phyloP scores from a whole-genome alignment of 495 filamentous ascomycete species.

The Beverwykella pulmonaria region DNA sequence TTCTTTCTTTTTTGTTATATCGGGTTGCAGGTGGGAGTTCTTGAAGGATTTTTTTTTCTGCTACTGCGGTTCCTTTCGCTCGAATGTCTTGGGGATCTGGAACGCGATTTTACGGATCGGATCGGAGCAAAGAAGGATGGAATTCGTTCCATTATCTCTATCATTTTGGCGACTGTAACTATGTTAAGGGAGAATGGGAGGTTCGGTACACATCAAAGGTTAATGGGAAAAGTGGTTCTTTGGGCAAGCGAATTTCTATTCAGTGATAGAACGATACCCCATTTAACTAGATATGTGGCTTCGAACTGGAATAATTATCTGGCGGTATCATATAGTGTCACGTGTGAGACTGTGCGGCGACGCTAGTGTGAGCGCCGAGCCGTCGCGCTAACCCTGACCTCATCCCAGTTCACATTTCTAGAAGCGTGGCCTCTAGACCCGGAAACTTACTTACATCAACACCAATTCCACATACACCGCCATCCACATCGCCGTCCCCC shows the following conservation, averaged over 20 bases:
- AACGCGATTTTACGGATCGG: slow-evolving; percentile 1
- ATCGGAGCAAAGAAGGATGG: not conserved
- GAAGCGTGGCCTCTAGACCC: slow-evolving; percentile 35
- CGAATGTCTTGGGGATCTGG: slow-evolving; percentile 4
- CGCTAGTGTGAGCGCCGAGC: slow-evolving; percentile 11
- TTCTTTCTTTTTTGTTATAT: slow-evolving; percentile 3
- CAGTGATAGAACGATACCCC: too few relatives aligned
- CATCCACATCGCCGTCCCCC: not conserved
- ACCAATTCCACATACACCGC: slow-evolving; percentile 12
- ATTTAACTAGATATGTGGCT: too few relatives aligned
- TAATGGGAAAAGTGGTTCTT: slow-evolving; percentile 35
- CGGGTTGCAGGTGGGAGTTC: not conserved
- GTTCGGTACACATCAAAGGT: slow-evolving; percentile 9
- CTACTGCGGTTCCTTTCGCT: not conserved
- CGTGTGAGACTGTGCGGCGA: not conserved
- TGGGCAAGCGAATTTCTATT: too few relatives aligned
- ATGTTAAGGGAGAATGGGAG: slow-evolving; percentile 8
- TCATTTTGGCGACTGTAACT: slow-evolving; percentile 27
- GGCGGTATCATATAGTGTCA: too few relatives aligned
- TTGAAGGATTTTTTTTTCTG: not conserved
- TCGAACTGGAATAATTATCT: too few relatives aligned
- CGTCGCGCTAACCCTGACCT: slow-evolving; percentile 12
- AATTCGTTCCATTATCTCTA: slow-evolving; percentile 18
- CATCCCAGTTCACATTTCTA: slow-evolving; percentile 33
- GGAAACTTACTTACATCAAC: slow-evolving; percentile 7